Evolutionary conservation across 768 basidiomycete genomes (phyloP).

Genomic region (Mycena sanguinolenta): DNA sequence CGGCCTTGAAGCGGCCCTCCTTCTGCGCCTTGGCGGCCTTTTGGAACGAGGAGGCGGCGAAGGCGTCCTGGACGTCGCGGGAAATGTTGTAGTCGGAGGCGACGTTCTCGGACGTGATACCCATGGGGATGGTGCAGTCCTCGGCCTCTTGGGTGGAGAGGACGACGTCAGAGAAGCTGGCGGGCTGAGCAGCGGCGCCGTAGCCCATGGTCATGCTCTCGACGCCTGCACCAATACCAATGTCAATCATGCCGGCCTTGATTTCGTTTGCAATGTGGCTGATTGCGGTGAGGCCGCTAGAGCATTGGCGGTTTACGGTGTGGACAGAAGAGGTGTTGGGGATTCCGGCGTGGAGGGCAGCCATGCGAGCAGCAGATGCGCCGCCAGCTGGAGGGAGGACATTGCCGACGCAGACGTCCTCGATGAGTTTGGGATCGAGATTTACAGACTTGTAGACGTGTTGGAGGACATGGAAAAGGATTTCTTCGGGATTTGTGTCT

Average conservation of each 20-base stretch:
- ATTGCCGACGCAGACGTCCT: constrained; percentile 89
- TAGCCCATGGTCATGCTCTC: constrained; percentile 91
- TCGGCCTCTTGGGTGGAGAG: constrained; percentile 76
- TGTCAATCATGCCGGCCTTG: constrained; percentile 82
- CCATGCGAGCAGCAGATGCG: constrained; percentile 86
- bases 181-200: constrained; percentile 68
- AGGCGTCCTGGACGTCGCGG: constrained; percentile 84
- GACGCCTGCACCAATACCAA: constrained; percentile 92
- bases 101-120: constrained; percentile 95
- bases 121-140: constrained; percentile 91
- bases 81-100: constrained; percentile 82
- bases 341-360: constrained; percentile 87
- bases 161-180: constrained; percentile 74
- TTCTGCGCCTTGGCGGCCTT: constrained; percentile 87
- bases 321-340: constrained; percentile 80
- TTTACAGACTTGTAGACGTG: constrained; percentile 76
- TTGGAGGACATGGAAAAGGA: constrained; percentile 81
- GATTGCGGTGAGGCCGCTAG: constrained; percentile 86
- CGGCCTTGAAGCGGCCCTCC: constrained; percentile 83
- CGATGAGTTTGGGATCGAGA: constrained; percentile 86
- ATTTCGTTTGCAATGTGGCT: constrained; percentile 89
- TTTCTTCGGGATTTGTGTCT: constrained; percentile 87
- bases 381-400: constrained; percentile 91
- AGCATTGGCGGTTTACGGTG: constrained; percentile 93
- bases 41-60: constrained; percentile 87